Conservation (phyloP, 176 grass and related monocot genomes). For the Musa acuminata region DNA sequence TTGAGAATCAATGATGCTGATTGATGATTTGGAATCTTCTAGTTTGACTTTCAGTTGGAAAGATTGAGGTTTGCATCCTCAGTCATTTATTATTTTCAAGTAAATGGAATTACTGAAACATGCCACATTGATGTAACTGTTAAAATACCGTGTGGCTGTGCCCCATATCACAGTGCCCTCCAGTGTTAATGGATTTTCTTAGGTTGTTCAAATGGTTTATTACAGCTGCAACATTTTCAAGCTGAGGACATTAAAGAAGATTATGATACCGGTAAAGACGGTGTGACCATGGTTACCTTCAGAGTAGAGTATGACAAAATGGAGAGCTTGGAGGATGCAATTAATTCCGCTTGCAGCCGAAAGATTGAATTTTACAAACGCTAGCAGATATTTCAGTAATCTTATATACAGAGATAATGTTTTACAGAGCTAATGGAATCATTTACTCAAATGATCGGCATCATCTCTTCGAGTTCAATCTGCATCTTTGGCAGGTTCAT, state of each 20-base stretch:
- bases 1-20: too few relatives aligned
- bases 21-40: too few relatives aligned
- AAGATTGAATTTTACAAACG: slow-evolving; percentile 68
- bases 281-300: slow-evolving; percentile 76
- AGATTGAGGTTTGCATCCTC: too few relatives aligned
- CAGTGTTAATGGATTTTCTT: background rate
- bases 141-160: too few relatives aligned
- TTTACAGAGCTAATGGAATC: background rate
- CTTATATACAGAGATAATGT: too few relatives aligned
- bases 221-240: slow-evolving; percentile 78
- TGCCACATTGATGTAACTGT: too few relatives aligned
- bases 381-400: background rate
- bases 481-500: too few relatives aligned
- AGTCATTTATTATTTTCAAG: too few relatives aligned
- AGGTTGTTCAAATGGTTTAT: background rate
- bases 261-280: slow-evolving; percentile 90
- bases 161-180: too few relatives aligned
- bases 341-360: slow-evolving; percentile 79
- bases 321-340: slow-evolving; percentile 52
- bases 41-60: too few relatives aligned
- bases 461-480: background rate
- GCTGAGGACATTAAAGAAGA: slow-evolving; percentile 89
- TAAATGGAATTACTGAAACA: too few relatives aligned
- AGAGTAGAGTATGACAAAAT: slow-evolving; percentile 78
- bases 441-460: background rate